Percentiles rank a stretch among this genome's conserved stretches.
Conservation (phyloP, 768 basidiomycete species). For the Naganishia vaughanmartiniae region DNA sequence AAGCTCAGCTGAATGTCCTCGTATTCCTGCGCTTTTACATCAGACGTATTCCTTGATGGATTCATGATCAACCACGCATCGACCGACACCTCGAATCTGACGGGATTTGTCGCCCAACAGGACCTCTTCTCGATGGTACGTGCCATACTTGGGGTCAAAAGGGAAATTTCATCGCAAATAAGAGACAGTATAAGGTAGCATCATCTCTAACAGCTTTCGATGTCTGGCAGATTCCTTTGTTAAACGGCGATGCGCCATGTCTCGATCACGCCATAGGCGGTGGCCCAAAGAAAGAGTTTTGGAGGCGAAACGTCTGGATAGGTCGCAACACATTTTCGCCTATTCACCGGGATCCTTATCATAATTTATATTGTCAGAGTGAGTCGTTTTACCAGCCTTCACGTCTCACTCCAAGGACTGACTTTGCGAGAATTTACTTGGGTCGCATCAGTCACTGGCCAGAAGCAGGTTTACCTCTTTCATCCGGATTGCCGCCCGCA, state of each 20-base stretch:
- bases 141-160: background rate
- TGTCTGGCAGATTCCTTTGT: slow-evolving; percentile 15
- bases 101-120: slow-evolving; percentile 44
- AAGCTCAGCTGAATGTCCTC: background rate
- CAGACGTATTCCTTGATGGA: slow-evolving; percentile 48
- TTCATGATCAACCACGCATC: slow-evolving; percentile 44
- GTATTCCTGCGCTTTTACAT: background rate
- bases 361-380: slow-evolving; percentile 46
- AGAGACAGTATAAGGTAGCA: too few species aligned
- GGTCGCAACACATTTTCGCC: slow-evolving; percentile 44
- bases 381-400: slow-evolving; percentile 1
- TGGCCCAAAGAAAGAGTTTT: slow-evolving; percentile 39
- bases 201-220: background rate
- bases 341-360: slow-evolving; percentile 49
- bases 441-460: slow-evolving; percentile 38
- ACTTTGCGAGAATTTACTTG: background rate
- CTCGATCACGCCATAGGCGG: slow-evolving; percentile 35
- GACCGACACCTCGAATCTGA: background rate
- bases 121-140: slow-evolving; percentile 38
- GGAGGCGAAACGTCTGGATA: slow-evolving; percentile 47
- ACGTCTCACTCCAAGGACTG: background rate
- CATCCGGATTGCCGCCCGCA: slow-evolving; percentile 37
- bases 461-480: slow-evolving; percentile 42
- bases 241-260: slow-evolving; percentile 34
- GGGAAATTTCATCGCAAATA: background rate